Base-by-base conservation (phyloP, 148 eudicot species). In the Spergularia marina region DNA sequence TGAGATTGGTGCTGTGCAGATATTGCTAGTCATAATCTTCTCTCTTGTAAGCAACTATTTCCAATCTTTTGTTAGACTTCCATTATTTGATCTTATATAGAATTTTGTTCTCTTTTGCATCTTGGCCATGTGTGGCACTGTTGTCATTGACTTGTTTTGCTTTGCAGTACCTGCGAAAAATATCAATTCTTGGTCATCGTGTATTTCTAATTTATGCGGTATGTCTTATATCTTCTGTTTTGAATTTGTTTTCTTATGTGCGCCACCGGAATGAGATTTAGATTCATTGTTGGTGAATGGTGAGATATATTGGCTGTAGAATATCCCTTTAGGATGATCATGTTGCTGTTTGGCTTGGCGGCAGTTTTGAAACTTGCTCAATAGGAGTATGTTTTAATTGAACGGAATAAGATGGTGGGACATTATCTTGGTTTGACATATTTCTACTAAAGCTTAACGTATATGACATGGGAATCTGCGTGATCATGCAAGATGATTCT, bases 161-260 rank as follows among this genome's bases (percentile, higher is more conserved):
- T 59, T 61, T 87, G 90, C 97, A 95, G 98, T 95, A 95, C 83
- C 94, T 95, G 20, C 93, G 98, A 54, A 95, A 95, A 81, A 79
- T 95, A 83, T 95, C 98, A 73, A 70, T 95, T 77, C 84, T 92
- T 52, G 97, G 97, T 40, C 93, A 95, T 79, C 97, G 98, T 58
- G 82, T 92, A 55, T 95, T 95, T 83, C 91, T 95, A n/a, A 90
- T 92, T 15, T 95, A 92, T 73, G 98, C 97, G 71, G 98, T 95
- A 84, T 84, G 96, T 83, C 61, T 76, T 64, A 67, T 16, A 5
- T 76, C 76, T 47, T 60, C n/a, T 12, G 20, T 66, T 52, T 51
- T 11, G 17, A 10, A 7, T 12, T 25, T 40, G 23, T 6, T 68
- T 75, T 75, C 58, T 44, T 68, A 58, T 54, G 6, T 11, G 16